These are phyloP conservation scores for Parvularia atlantis DNA, from an alignment of 78 protist species.

Conservation along the genomic window DNA sequence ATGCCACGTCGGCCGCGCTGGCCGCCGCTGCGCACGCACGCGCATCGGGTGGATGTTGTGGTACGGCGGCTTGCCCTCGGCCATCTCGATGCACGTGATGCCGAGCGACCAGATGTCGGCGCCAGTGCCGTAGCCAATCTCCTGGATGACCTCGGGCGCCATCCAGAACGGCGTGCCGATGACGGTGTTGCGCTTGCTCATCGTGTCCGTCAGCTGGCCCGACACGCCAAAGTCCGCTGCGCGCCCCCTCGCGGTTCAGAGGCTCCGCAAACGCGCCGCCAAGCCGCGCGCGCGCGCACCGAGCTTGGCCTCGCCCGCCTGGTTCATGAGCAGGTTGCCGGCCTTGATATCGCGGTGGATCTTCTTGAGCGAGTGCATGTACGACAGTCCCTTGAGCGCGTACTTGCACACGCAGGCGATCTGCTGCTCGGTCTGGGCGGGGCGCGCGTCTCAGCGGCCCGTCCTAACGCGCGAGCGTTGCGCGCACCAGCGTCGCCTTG, in stretches of 20 bases:
- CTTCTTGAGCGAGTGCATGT: slow-evolving; percentile 49
- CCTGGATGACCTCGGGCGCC: slow-evolving; percentile 33
- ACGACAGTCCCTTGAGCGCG: slow-evolving; percentile 52
- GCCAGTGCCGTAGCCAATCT: slow-evolving; percentile 10
- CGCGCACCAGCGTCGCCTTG: slow-evolving; percentile 26
- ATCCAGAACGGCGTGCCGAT: slow-evolving; percentile 57
- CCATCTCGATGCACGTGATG: slow-evolving; percentile 58
- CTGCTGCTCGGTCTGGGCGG: slow-evolving; percentile 42
- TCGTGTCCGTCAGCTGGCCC: neutral
- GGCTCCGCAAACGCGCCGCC: no score
- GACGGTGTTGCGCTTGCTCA: slow-evolving; percentile 17
- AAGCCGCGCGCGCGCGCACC: no score
- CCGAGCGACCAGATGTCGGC: slow-evolving; percentile 77
- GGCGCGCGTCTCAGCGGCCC: neutral
- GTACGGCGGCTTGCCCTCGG: slow-evolving; percentile 47
- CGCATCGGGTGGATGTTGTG: slow-evolving; percentile 55
- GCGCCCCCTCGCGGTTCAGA: neutral
- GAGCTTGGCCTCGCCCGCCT: slow-evolving; percentile 23
- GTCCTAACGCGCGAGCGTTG: no score
- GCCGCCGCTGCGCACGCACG: no score
- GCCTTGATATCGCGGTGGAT: slow-evolving; percentile 77
- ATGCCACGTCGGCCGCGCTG: no score
- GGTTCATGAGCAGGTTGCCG: slow-evolving; percentile 50
- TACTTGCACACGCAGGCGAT: slow-evolving; percentile 24
- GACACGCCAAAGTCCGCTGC: slow-evolving; percentile 31